Conservation (phyloP, 192 early-diverging fungal species). For the Pilobolus umbonatus region DNA sequence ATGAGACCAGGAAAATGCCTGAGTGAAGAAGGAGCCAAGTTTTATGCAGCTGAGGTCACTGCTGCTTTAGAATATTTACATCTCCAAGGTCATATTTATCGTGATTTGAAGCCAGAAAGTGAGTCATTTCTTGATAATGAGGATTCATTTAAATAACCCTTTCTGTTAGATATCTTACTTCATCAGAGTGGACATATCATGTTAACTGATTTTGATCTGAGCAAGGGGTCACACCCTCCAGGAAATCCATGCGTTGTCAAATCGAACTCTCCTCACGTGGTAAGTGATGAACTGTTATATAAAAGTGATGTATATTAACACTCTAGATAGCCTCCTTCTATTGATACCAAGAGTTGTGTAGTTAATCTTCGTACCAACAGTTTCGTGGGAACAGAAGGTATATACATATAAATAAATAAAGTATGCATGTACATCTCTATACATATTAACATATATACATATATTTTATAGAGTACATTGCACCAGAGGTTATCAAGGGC, state of each 20-base stretch:
- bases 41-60: slow-evolving; percentile 97
- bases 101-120: slow-evolving; percentile 98
- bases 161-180: slow-evolving; percentile 69
- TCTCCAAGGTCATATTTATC: slow-evolving; percentile 93
- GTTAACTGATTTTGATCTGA: slow-evolving; percentile 98
- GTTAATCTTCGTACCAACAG: slow-evolving; percentile 90
- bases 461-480: slow-evolving; percentile 81
- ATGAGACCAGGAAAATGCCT: slow-evolving; percentile 84
- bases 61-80: slow-evolving; percentile 95
- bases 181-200: slow-evolving; percentile 97
- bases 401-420: slow-evolving; percentile 19
- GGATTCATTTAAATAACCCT: slow-evolving; percentile 6
- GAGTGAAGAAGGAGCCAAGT: slow-evolving; percentile 86
- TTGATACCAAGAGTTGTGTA: slow-evolving; percentile 90
- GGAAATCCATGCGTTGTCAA: slow-evolving; percentile 70
- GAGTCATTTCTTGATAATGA: slow-evolving; percentile 25
- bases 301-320: slow-evolving; percentile 38
- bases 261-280: slow-evolving; percentile 51
- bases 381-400: slow-evolving; percentile 96
- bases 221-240: slow-evolving; percentile 85
- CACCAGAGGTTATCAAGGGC: slow-evolving; percentile 97
- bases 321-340: slow-evolving; percentile 49
- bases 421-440: slow-evolving; percentile 19
- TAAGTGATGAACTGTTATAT: slow-evolving; percentile 25
- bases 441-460: not conserved